These are phyloP conservation scores for Myrmaecium sp. DNA, from an alignment of 2,329 filamentous ascomycete species.

Conservation along the genomic window DNA sequence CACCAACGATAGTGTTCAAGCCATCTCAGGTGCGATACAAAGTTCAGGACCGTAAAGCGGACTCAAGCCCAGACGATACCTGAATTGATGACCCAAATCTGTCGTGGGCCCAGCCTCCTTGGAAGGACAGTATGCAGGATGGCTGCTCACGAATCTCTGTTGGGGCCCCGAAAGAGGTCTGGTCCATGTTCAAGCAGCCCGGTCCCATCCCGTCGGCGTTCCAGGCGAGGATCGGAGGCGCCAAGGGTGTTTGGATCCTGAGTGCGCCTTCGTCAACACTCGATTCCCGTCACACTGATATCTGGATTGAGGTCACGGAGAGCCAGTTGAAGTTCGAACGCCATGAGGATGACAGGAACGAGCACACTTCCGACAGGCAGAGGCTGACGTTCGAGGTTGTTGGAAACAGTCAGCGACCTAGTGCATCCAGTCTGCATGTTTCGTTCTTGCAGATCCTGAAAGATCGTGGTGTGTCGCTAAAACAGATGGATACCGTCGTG, in stretches of 20 bases:
- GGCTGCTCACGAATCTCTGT: slow-evolving; percentile 49
- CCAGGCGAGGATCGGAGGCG: slow-evolving; percentile 53
- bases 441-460: slow-evolving; percentile 54
- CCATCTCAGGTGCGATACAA: slow-evolving; percentile 18
- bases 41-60: slow-evolving; percentile 15
- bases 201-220: slow-evolving; percentile 42
- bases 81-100: slow-evolving; percentile 19
- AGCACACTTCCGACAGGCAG: slow-evolving; percentile 23
- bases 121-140: slow-evolving; percentile 26
- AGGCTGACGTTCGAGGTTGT: slow-evolving; percentile 52
- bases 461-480: slow-evolving; percentile 34
- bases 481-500: slow-evolving; percentile 33
- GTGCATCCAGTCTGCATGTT: slow-evolving; percentile 41
- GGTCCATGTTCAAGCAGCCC: slow-evolving; percentile 30
- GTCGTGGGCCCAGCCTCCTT: slow-evolving; percentile 8
- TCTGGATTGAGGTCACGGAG: slow-evolving; percentile 47
- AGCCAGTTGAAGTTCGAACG: slow-evolving; percentile 53
- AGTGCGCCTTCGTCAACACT: slow-evolving; percentile 31
- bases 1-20: slow-evolving; percentile 18
- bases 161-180: slow-evolving; percentile 37
- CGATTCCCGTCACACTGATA: slow-evolving; percentile 22
- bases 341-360: slow-evolving; percentile 25
- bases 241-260: slow-evolving; percentile 61
- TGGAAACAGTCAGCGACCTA: slow-evolving; percentile 29
- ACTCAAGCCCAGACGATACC: slow-evolving; percentile 15